Conservation (phyloP, 371 early-diverging fungal species). For the Mucor irregularis region DNA sequence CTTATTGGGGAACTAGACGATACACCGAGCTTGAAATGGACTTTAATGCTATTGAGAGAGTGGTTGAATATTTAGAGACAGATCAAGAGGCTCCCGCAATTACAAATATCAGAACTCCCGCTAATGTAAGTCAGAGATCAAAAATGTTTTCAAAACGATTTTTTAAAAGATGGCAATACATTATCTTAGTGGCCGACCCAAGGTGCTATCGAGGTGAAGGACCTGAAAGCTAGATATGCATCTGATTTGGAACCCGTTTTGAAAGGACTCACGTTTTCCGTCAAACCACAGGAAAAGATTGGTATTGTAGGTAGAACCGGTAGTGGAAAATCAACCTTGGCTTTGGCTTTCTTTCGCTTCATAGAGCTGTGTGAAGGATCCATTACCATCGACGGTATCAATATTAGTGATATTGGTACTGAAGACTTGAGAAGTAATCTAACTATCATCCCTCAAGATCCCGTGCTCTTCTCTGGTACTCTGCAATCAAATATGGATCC, state of each 20-base stretch:
- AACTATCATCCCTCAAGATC: conserved; percentile 81
- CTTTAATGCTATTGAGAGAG: conserved; percentile 84
- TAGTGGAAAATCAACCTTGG: conserved; percentile 78
- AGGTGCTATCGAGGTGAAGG: conserved; percentile 65
- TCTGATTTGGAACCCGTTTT: conserved; percentile 62
- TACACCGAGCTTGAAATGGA: conserved; percentile 80
- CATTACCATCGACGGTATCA: conserved; percentile 73
- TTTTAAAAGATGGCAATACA: no score
- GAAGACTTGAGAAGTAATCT: conserved; percentile 68
- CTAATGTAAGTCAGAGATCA: conserved; percentile 47
- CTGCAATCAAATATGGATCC: conserved; percentile 70
- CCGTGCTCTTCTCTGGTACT: conserved; percentile 67
- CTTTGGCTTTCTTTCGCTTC: conserved; percentile 74
- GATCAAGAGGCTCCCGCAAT: conserved; percentile 74
- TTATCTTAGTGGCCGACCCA: conserved; percentile 58
- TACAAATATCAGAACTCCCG: conserved; percentile 52
- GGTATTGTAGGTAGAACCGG: conserved; percentile 75
- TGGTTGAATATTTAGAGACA: conserved; percentile 75
- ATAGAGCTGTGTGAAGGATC: conserved; percentile 66
- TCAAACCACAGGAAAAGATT: conserved; percentile 56
- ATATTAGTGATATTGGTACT: conserved; percentile 71
- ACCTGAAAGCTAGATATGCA: conserved; percentile 60
- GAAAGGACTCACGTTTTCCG: conserved; percentile 49
- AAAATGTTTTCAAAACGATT: no score
- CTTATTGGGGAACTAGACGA: conserved; percentile 67